A percentile compares a stretch with the other conserved stretches of the same genome.
phyloP scores from a whole-genome alignment of 2,329 filamentous ascomycete species.

The Bipolaris cookei region DNA sequence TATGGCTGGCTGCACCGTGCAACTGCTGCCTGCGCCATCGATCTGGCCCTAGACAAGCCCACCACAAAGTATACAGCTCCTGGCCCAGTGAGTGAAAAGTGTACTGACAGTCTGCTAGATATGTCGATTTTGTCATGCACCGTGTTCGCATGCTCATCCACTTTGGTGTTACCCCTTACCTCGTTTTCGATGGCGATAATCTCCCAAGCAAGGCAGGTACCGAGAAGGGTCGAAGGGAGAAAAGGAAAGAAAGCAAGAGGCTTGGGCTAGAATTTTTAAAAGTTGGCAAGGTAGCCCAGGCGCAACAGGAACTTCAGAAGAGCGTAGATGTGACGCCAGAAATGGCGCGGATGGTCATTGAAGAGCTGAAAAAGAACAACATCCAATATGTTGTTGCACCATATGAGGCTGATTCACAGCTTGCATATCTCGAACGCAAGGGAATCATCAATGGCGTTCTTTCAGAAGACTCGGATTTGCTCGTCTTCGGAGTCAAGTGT shows the following conservation, averaged over 20 bases:
- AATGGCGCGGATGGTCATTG: slow-evolving; percentile 91
- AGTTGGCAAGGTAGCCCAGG: slow-evolving; percentile 80
- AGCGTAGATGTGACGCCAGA: slow-evolving; percentile 93
- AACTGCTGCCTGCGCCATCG: slow-evolving; percentile 86
- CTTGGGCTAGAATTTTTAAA: slow-evolving; percentile 79
- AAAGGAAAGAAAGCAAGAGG: slow-evolving; percentile 77
- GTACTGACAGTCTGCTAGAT: slow-evolving; percentile 60
- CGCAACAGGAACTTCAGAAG: slow-evolving; percentile 88
- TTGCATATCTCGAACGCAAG: slow-evolving; percentile 88
- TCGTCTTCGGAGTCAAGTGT: slow-evolving; percentile 92
- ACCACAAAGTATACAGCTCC: slow-evolving; percentile 73
- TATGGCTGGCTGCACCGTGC: slow-evolving; percentile 99
- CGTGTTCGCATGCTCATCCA: slow-evolving; percentile 93
- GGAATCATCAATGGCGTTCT: slow-evolving; percentile 86
- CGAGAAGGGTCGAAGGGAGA: slow-evolving; percentile 76
- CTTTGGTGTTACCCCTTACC: slow-evolving; percentile 90
- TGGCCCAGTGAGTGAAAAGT: not conserved
- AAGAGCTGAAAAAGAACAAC: slow-evolving; percentile 80
- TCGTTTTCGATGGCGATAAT: slow-evolving; percentile 95
- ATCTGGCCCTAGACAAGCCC: slow-evolving; percentile 85
- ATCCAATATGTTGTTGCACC: slow-evolving; percentile 92
- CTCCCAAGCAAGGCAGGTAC: slow-evolving; percentile 92
- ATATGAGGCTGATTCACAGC: slow-evolving; percentile 96
- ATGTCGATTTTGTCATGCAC: slow-evolving; percentile 87
- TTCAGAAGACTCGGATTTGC: slow-evolving; percentile 93